Conservation (phyloP, 2,329 filamentous ascomycete species). For the Stylonectria norvegica region DNA sequence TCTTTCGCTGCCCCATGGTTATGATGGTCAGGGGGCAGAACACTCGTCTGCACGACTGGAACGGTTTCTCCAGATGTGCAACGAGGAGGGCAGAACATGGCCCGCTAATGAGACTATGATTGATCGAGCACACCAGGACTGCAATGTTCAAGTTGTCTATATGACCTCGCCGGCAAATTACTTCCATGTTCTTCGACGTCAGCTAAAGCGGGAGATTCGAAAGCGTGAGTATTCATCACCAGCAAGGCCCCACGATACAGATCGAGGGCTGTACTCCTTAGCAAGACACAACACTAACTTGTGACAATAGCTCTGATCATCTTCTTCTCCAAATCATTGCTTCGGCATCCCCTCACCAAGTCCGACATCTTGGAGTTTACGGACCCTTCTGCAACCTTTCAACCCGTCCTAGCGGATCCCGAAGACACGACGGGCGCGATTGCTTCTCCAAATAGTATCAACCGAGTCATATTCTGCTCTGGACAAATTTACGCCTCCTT, state of each 20-base stretch:
- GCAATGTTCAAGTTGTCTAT: conserved; percentile 96
- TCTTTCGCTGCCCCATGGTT: conserved; percentile 93
- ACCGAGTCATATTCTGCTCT: conserved; percentile 87
- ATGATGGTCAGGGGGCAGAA: conserved; percentile 96
- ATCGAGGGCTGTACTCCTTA: too few relatives aligned
- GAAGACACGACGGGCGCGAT: conserved; percentile 73
- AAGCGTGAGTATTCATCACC: conserved; percentile 67
- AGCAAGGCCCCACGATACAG: too few relatives aligned
- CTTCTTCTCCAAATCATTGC: conserved; percentile 96
- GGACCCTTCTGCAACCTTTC: conserved; percentile 78
- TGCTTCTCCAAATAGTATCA: conserved; percentile 75
- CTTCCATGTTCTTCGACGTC: conserved; percentile 92
- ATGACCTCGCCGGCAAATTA: conserved; percentile 91
- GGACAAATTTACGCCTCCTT: conserved; percentile 78
- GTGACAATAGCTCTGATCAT: conserved; percentile 71
- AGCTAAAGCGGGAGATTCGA: conserved; percentile 97
- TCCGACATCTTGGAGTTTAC: conserved; percentile 86
- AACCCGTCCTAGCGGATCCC: conserved; percentile 88
- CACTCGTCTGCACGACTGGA: conserved; percentile 96
- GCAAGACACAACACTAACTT: not conserved
- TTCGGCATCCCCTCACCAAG: conserved; percentile 87
- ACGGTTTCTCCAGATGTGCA: conserved; percentile 92
- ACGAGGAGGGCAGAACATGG: conserved; percentile 92
- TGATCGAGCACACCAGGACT: conserved; percentile 94
- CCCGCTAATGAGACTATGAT: conserved; percentile 76